phyloP scores from a whole-genome alignment of 495 filamentous ascomycete genomes.

The Penicillium alfredii region DNA sequence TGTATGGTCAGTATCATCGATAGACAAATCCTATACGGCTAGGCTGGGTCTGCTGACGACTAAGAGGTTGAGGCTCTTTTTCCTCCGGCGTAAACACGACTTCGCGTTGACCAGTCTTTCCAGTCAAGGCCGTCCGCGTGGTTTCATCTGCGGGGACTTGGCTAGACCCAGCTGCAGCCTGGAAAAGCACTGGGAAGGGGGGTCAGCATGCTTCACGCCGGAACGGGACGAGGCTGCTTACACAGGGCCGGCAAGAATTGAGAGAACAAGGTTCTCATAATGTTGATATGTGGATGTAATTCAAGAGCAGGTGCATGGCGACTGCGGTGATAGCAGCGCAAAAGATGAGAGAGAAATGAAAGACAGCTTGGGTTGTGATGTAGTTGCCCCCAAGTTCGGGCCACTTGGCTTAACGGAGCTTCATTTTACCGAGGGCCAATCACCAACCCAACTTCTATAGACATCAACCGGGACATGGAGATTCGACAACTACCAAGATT shows the following conservation, averaged over 20 bases:
- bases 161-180: conserved; percentile 27
- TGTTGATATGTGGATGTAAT: conserved; percentile 19
- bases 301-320: conserved; percentile 37
- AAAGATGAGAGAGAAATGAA: conserved; percentile 4
- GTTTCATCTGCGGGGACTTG: conserved; percentile 17
- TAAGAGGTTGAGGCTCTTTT: conserved; percentile 19
- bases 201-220: conserved; percentile 20
- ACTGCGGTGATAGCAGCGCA: conserved; percentile 10
- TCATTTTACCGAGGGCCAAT: conserved; percentile 35
- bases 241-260: conserved; percentile 37
- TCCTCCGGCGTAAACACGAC: conserved; percentile 14
- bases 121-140: conserved; percentile 12
- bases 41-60: conserved; percentile 23
- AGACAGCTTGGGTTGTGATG: conserved; percentile 12
- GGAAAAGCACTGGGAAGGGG: conserved; percentile 30
- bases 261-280: conserved; percentile 38
- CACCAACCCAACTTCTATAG: no score
- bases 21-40: neutral
- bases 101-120: conserved; percentile 13
- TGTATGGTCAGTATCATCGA: conserved; percentile 3
- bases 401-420: conserved; percentile 43
- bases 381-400: conserved; percentile 27
- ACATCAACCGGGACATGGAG: no score
- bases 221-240: conserved; percentile 20
- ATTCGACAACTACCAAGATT: no score